Conservation (phyloP, 805 yeast species). For the Ogataea saltuana region DNA sequence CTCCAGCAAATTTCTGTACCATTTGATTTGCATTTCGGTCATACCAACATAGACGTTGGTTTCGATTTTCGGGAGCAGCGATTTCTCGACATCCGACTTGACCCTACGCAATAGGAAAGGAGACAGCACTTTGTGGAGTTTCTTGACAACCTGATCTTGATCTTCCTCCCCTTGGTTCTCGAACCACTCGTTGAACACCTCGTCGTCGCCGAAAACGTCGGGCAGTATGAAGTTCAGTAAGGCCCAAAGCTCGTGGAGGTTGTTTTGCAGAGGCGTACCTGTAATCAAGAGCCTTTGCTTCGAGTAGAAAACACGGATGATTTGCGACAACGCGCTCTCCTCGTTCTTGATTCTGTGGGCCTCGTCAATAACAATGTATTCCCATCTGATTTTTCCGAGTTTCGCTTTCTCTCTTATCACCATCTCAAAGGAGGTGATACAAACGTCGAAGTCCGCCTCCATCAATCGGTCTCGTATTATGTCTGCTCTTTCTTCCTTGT, state of each 20-base stretch:
- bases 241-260: slow-evolving; percentile 96
- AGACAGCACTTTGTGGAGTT: slow-evolving; percentile 80
- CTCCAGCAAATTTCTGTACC: slow-evolving; percentile 88
- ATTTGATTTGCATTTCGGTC: slow-evolving; percentile 91
- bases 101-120: slow-evolving; percentile 90
- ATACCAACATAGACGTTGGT: slow-evolving; percentile 87
- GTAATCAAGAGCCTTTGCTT: slow-evolving; percentile 83
- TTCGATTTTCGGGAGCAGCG: slow-evolving; percentile 88
- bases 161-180: slow-evolving; percentile 62
- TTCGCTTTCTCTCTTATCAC: slow-evolving; percentile 84
- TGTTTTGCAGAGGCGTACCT: slow-evolving; percentile 95
- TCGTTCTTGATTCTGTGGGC: slow-evolving; percentile 97
- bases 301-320: slow-evolving; percentile 85
- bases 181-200: slow-evolving; percentile 91
- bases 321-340: slow-evolving; percentile 87
- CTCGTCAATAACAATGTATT: slow-evolving; percentile 90
- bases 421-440: slow-evolving; percentile 91
- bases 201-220: slow-evolving; percentile 91
- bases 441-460: slow-evolving; percentile 81
- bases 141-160: slow-evolving; percentile 84
- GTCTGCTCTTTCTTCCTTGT: slow-evolving; percentile 72
- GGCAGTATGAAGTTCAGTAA: slow-evolving; percentile 85
- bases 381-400: slow-evolving; percentile 85
- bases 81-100: slow-evolving; percentile 90
- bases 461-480: slow-evolving; percentile 61